Conservation (phyloP, 1,139 yeast species). For the Wickerhamomyces sp. region DNA sequence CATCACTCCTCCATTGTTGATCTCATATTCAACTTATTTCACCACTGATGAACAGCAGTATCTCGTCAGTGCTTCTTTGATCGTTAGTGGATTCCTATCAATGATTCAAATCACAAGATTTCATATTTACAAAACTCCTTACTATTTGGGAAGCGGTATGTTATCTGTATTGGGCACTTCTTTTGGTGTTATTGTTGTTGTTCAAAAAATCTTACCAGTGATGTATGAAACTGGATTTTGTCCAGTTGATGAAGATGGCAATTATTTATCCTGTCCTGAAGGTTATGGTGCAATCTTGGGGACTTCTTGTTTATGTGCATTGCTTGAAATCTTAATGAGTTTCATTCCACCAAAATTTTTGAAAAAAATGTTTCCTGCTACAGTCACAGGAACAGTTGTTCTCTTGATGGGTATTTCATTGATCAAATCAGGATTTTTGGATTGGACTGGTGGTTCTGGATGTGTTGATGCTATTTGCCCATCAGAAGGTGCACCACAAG, state of each 20-base stretch:
- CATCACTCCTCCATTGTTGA: slow-evolving; percentile 77
- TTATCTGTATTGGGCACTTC: slow-evolving; percentile 87
- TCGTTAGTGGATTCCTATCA: slow-evolving; percentile 71
- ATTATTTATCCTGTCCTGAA: slow-evolving; percentile 73
- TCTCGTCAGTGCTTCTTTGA: slow-evolving; percentile 71
- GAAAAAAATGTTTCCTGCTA: slow-evolving; percentile 75
- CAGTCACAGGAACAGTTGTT: slow-evolving; percentile 92
- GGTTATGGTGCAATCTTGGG: slow-evolving; percentile 87
- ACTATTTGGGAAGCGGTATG: slow-evolving; percentile 80
- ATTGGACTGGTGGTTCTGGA: slow-evolving; percentile 84
- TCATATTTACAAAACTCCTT: slow-evolving; percentile 65
- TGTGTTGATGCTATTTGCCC: slow-evolving; percentile 51
- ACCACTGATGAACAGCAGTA: slow-evolving; percentile 49
- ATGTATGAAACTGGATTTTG: slow-evolving; percentile 76
- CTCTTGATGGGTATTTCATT: slow-evolving; percentile 70
- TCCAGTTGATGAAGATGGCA: slow-evolving; percentile 54
- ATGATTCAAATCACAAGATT: slow-evolving; percentile 75
- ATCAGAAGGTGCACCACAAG: slow-evolving; percentile 39
- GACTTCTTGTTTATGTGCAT: slow-evolving; percentile 70
- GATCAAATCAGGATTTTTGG: slow-evolving; percentile 65
- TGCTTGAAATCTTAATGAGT: slow-evolving; percentile 65
- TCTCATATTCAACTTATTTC: slow-evolving; percentile 57
- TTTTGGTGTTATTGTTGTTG: slow-evolving; percentile 82
- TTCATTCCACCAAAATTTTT: slow-evolving; percentile 69
- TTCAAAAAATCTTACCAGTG: slow-evolving; percentile 66